Base-by-base conservation (phyloP, 2,329 filamentous ascomycete species). In the Xylaria arbuscula region DNA sequence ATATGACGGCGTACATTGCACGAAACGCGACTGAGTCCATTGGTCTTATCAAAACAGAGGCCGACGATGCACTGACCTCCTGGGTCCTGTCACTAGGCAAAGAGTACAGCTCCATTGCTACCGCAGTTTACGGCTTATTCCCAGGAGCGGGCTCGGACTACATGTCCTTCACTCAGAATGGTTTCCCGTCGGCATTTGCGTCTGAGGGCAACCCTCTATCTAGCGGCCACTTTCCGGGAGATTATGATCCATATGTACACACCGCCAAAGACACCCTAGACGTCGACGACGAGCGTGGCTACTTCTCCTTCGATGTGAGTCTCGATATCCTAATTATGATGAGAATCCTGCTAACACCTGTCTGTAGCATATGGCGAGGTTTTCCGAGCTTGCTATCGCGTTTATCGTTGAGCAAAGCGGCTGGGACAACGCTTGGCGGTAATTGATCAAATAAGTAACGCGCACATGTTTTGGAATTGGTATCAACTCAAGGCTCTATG, bases 351-450 rank as follows among this genome's bases (percentile, higher is more conserved):
- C 69, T 77, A 48, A 75, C 54, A 8, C 0, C 5, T 45, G 2
- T 40, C 9, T 54, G 24, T 40, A 80, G 78, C 80, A 81, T 42
- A 81, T 81, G 79, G 80, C 80, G 2, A 75, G 78, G n/a, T 82
- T 81, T 67, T 77, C 79, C 0, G 80, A 81, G 70, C 74, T 82
- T 62, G 80, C 80, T 0, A 78, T 82, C 55, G 80, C 80, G 1
- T 81, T 80, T 71, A 77, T 79, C 1, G 71, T 81, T 13, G 80
- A 82, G 66, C 80, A 82, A 72, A 78, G 76, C 15, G 79, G 80
- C 1, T 81, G 80, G 80, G 77, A 81, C 57, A 81, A 81, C 40
- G 70, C 73, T 19, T 81, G 80, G 80, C 75, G 80, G 70, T 81
- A 73, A 61, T 17, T 1, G 7, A 8, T 28, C 19, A 4, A 34